Evolutionary conservation across 169 alveolate species (phyloP), one percentile per base, ranked within the genome.

Genomic region (Babesia bovis): DNA sequence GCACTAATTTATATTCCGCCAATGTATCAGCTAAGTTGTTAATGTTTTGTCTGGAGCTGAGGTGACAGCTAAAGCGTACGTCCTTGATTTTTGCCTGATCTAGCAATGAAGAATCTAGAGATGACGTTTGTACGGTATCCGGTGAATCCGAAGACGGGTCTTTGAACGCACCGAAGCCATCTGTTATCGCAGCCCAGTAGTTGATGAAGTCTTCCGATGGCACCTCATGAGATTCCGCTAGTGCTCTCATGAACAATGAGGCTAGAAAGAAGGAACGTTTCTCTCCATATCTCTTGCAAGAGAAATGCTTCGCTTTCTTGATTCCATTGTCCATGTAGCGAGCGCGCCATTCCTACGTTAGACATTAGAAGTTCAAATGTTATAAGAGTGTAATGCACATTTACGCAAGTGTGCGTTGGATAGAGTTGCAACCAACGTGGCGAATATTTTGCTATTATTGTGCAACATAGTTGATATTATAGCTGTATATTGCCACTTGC

Each of bases 221-320:
- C 32, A 63, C 67, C 7, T 42, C 67, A 38, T 73, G 65, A 50
- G 42, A 57, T 36, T 60, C 73, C 12, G 70, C 36, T 13, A 73
- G 59, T 0, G 68, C 65, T 17, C 76, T 73, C 74, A 73, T 44
- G 47, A 56, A 73, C 36, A 73, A 13, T 3, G 65, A 56, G 49
- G 77, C 61, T n/a, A 76, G 66, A 33, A 76, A 76, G 55, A 60
- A 76, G 49, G 85, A 47, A 12, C 78, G 33, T 4, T 76, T 56
- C 7, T 66, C 61, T 19, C 74, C 30, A 56, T 76, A 76, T 6
- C 85, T 36, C 41, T 66, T 78, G 74, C 77, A 69, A 13, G 87
- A 78, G 58, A 78, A 78, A 44, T 78, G 82, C 30, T 66, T 78
- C 25, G 83, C 66, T 76, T 69, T 78, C 83, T 78, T 78, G 21